Evolutionary conservation across 2,329 filamentous ascomycete genomes (phyloP).

Genomic region (Penicillium sumatraense): DNA sequence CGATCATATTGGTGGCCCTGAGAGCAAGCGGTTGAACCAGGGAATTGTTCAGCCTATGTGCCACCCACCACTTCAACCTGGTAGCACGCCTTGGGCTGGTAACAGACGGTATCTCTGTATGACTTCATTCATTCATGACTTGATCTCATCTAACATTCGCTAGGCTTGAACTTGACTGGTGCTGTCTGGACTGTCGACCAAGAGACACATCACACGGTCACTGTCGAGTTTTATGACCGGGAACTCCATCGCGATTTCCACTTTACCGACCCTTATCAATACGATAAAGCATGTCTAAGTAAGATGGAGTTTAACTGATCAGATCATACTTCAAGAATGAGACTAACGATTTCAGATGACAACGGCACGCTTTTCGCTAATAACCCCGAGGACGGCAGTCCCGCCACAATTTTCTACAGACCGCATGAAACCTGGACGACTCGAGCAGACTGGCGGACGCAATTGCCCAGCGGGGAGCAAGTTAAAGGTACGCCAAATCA

Average conservation of each 20-base stretch:
- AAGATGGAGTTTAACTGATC: slow-evolving; percentile 39
- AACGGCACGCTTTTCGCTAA: slow-evolving; percentile 86
- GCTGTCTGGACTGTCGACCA: slow-evolving; percentile 98
- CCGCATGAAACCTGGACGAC: slow-evolving; percentile 97
- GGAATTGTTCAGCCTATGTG: slow-evolving; percentile 65
- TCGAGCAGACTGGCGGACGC: slow-evolving; percentile 85
- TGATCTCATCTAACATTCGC: slow-evolving; percentile 11
- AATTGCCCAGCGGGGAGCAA: slow-evolving; percentile 84
- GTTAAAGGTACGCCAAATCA: slow-evolving; percentile 58
- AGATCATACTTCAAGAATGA: slow-evolving; percentile 23
- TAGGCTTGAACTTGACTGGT: slow-evolving; percentile 81
- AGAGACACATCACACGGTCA: slow-evolving; percentile 89
- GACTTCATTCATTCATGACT: slow-evolving; percentile 12
- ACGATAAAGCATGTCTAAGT: slow-evolving; percentile 92
- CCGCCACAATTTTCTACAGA: slow-evolving; percentile 89
- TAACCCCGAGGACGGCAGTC: slow-evolving; percentile 67
- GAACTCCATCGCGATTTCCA: slow-evolving; percentile 93
- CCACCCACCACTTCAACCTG: slow-evolving; percentile 88
- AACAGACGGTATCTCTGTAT: slow-evolving; percentile 87
- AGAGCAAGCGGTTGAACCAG: slow-evolving; percentile 57
- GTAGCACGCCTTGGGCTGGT: slow-evolving; percentile 93
- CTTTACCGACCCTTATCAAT: slow-evolving; percentile 93
- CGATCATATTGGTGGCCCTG: slow-evolving; percentile 48
- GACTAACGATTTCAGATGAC: slow-evolving; percentile 56
- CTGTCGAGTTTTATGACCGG: slow-evolving; percentile 96